These are phyloP conservation scores for Fusarium albidum DNA, from an alignment of 2,329 filamentous ascomycete species.

Conservation along the genomic window DNA sequence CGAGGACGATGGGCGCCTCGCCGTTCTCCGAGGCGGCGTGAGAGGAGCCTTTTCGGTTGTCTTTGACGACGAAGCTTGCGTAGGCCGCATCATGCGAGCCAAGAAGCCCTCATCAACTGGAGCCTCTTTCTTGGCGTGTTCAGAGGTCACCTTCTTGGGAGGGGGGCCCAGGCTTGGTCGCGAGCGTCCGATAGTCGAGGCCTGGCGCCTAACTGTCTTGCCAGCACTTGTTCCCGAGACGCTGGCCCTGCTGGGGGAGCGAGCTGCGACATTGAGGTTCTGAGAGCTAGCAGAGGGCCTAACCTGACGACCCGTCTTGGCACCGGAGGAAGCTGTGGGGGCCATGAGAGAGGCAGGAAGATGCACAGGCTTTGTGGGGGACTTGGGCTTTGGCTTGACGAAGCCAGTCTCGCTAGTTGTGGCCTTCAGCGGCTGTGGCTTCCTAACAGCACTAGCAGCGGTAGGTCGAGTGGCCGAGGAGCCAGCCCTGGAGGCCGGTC, in stretches of 20 bases:
- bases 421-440: slow-evolving; percentile 52
- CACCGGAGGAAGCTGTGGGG: slow-evolving; percentile 74
- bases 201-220: slow-evolving; percentile 54
- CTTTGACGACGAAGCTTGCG: slow-evolving; percentile 73
- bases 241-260: slow-evolving; percentile 58
- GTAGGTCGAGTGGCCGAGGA: slow-evolving; percentile 41
- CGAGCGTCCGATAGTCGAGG: slow-evolving; percentile 53
- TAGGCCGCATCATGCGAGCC: slow-evolving; percentile 84
- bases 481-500: slow-evolving; percentile 36
- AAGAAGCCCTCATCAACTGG: slow-evolving; percentile 76
- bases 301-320: slow-evolving; percentile 55
- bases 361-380: slow-evolving; percentile 73
- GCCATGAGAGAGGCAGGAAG: slow-evolving; percentile 73
- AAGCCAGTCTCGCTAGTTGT: slow-evolving; percentile 53
- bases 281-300: slow-evolving; percentile 47
- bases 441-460: slow-evolving; percentile 49
- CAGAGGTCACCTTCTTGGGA: slow-evolving; percentile 57
- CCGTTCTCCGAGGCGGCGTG: slow-evolving; percentile 57
- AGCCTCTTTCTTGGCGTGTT: slow-evolving; percentile 56
- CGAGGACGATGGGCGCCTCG: slow-evolving; percentile 34
- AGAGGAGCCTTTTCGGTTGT: slow-evolving; percentile 66
- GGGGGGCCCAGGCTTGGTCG: slow-evolving; percentile 66
- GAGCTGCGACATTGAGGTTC: slow-evolving; percentile 45
- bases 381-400: slow-evolving; percentile 69
- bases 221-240: slow-evolving; percentile 38